Percentiles rank a stretch among this genome's conserved stretches.
These are phyloP conservation scores for Salinomyces thailandicus DNA, from an alignment of 2,329 filamentous ascomycete species.

Conservation along the genomic window DNA sequence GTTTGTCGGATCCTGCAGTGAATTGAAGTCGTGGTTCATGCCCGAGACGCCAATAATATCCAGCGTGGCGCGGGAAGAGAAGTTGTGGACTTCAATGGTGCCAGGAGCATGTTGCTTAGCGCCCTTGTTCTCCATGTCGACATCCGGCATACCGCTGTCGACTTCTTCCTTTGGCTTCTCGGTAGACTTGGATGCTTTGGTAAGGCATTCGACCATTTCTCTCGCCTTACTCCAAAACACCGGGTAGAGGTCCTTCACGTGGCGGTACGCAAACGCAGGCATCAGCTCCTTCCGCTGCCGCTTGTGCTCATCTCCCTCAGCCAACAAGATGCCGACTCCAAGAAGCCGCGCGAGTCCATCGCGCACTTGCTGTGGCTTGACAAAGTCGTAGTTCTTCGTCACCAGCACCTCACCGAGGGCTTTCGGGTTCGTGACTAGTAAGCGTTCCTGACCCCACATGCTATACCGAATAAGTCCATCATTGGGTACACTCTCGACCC, in stretches of 20 bases:
- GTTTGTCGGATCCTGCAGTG: slow-evolving; percentile 41
- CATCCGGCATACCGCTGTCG: slow-evolving; percentile 5
- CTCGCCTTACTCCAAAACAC: slow-evolving; percentile 40
- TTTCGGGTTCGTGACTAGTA: slow-evolving; percentile 38
- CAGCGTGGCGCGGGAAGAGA: slow-evolving; percentile 43
- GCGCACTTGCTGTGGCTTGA: slow-evolving; percentile 38
- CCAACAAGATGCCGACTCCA: slow-evolving; percentile 62
- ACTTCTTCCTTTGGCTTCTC: slow-evolving; percentile 1
- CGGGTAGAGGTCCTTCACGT: slow-evolving; percentile 40
- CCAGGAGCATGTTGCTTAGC: slow-evolving; percentile 20
- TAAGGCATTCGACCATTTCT: slow-evolving; percentile 29
- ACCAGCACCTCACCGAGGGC: slow-evolving; percentile 41
- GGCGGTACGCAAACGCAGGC: slow-evolving; percentile 41
- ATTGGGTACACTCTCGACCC: slow-evolving; percentile 45
- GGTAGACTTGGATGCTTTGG: slow-evolving; percentile 23
- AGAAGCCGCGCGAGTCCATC: slow-evolving; percentile 52
- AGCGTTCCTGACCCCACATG: slow-evolving; percentile 34
- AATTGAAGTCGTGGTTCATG: slow-evolving; percentile 47
- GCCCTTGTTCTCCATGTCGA: slow-evolving; percentile 15
- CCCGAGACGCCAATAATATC: slow-evolving; percentile 50
- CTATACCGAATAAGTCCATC: slow-evolving; percentile 46
- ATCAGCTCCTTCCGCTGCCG: slow-evolving; percentile 40
- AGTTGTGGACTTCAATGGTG: slow-evolving; percentile 35
- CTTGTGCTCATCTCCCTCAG: slow-evolving; percentile 87
- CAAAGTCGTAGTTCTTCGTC: slow-evolving; percentile 41